Conservation (phyloP, 768 basidiomycete species). For the Trametes villosa region DNA sequence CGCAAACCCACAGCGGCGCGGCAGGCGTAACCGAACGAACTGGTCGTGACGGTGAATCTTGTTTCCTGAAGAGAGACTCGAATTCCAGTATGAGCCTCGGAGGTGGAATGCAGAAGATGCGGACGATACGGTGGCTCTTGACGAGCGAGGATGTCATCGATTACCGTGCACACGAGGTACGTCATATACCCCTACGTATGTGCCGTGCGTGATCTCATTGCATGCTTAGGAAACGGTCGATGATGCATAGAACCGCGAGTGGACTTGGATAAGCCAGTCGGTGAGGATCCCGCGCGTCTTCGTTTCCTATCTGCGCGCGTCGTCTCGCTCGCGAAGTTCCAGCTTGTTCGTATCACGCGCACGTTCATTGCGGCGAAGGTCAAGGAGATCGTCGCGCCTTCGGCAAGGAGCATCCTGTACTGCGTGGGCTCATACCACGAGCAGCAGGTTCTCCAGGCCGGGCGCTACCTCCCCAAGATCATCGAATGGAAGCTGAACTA, state of each 20-base stretch:
- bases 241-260: slow-evolving; percentile 84
- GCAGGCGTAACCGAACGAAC: too few relatives aligned
- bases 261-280: slow-evolving; percentile 98
- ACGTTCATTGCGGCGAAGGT: slow-evolving; percentile 91
- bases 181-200: slow-evolving; percentile 9
- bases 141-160: slow-evolving; percentile 95
- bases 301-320: slow-evolving; percentile 64
- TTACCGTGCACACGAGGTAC: slow-evolving; percentile 92
- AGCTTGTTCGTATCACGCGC: slow-evolving; percentile 85
- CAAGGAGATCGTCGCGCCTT: slow-evolving; percentile 90
- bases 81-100: slow-evolving; percentile 65
- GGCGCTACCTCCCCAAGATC: slow-evolving; percentile 85
- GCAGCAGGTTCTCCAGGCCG: slow-evolving; percentile 85
- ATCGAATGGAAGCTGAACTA: slow-evolving; percentile 85
- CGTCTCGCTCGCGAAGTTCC: slow-evolving; percentile 63
- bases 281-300: slow-evolving; percentile 89
- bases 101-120: slow-evolving; percentile 90
- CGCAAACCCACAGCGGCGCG: too few relatives aligned
- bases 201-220: slow-evolving; percentile 20
- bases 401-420: slow-evolving; percentile 76
- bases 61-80: slow-evolving; percentile 50
- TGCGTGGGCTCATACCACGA: slow-evolving; percentile 77
- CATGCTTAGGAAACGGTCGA: slow-evolving; percentile 71
- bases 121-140: slow-evolving; percentile 96
- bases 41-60: too few relatives aligned